Evolutionary conservation across 2,329 filamentous ascomycete species (phyloP).

Genomic region (Sarocladium kiliense): DNA sequence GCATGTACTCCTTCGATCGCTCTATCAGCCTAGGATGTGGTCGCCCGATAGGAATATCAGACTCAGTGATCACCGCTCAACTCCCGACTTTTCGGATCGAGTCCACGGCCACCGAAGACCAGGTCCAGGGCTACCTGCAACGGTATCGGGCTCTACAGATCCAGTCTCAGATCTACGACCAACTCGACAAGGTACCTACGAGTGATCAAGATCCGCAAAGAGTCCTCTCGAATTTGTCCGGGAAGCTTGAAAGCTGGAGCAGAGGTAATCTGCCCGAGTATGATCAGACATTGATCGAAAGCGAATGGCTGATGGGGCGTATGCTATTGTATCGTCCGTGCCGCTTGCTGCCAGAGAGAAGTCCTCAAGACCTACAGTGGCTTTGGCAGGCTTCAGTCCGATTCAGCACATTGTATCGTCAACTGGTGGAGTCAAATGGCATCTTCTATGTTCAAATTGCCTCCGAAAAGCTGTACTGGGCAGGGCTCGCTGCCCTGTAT

Average conservation of each 20-base stretch:
- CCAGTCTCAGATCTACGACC: conserved; percentile 19
- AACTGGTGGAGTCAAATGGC: conserved; percentile 17
- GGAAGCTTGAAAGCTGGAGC: conserved; percentile 12
- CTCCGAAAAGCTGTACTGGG: conserved; percentile 21
- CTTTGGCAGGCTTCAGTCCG: conserved; percentile 16
- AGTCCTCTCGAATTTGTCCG: conserved; percentile 10
- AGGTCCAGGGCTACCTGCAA: conserved; percentile 19
- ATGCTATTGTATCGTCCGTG: conserved; percentile 17
- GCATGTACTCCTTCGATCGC: conserved; percentile 21
- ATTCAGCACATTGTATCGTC: conserved; percentile 16
- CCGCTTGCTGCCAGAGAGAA: conserved; percentile 14
- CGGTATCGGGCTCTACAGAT: conserved; percentile 18
- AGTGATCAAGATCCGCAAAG: not conserved
- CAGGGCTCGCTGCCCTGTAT: conserved; percentile 16
- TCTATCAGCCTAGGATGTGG: conserved; percentile 19
- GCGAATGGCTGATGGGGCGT: conserved; percentile 19
- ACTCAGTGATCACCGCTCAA: conserved; percentile 15
- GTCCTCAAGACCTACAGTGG: conserved; percentile 11
- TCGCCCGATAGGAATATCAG: conserved; percentile 17
- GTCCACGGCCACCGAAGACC: conserved; percentile 14
- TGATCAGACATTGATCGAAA: conserved; percentile 16
- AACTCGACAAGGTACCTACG: conserved; percentile 2
- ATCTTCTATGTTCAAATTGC: conserved; percentile 21
- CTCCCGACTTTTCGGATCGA: conserved; percentile 19
- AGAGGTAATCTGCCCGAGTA: conserved; percentile 14